Conservation (phyloP, 2,329 filamentous ascomycete species). For the Neobulgaria alba region DNA sequence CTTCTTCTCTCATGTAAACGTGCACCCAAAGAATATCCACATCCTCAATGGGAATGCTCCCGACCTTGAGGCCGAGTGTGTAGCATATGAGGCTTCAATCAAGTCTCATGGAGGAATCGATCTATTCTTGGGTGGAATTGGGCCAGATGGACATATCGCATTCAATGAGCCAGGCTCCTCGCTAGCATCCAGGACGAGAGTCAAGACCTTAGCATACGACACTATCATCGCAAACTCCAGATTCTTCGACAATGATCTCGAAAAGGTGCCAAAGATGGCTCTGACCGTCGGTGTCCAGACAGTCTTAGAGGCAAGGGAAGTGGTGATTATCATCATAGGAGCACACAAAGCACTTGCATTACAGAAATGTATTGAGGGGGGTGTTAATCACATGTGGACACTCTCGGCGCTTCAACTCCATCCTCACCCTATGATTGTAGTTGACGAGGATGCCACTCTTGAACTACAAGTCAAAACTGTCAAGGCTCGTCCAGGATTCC, state of each 20-base stretch:
- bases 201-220: constrained; percentile 82
- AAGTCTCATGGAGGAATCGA: constrained; percentile 69
- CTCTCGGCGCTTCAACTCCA: constrained; percentile 74
- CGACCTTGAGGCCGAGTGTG: constrained; percentile 68
- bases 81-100: constrained; percentile 73
- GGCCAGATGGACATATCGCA: constrained; percentile 79
- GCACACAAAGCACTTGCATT: constrained; percentile 73
- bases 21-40: constrained; percentile 73
- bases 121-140: constrained; percentile 77
- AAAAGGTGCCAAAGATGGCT: constrained; percentile 70
- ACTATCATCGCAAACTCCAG: constrained; percentile 79
- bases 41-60: constrained; percentile 74
- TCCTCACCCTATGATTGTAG: constrained; percentile 72
- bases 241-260: constrained; percentile 70
- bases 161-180: constrained; percentile 87
- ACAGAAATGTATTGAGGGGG: constrained; percentile 72
- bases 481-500: constrained; percentile 42
- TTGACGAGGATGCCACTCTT: constrained; percentile 70
- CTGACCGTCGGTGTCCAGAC: constrained; percentile 80
- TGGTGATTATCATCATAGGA: constrained; percentile 74
- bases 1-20: constrained; percentile 80
- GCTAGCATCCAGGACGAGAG: constrained; percentile 66
- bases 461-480: constrained; percentile 69
- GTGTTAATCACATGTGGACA: constrained; percentile 88
- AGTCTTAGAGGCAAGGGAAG: constrained; percentile 70